Base-by-base conservation (phyloP, 768 basidiomycete species). In the Mycena vitilis region DNA sequence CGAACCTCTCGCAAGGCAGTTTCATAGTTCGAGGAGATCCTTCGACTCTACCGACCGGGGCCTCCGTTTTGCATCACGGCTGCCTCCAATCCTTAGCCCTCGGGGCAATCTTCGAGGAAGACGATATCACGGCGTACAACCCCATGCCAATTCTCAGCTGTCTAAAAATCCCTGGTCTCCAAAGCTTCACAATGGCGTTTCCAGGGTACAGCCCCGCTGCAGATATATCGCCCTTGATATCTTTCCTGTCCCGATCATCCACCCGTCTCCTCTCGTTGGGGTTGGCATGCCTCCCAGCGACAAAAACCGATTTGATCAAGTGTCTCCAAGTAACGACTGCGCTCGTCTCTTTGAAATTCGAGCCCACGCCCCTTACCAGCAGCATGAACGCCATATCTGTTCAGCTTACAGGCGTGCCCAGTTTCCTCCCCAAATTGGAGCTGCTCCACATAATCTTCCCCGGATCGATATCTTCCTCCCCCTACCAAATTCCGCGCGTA, bases 1-100 rank as follows among this genome's bases (percentile, higher is more conserved):
- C 53, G 13, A 55, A 55, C 13, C 63, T 64, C 12, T 8, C 56
- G 11, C 54, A 64, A 2, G 53, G 20, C 16, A 48, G n/a, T 15
- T 36, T 63, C 10, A 36, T 23, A 37, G 10, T 48, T 9, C 20
- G 4, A 10, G 36, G 2, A 23, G 6, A 23, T 15, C 11, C 42
- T 30, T 30, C 30, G 30, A 30, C 30, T 30, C 30, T 30, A 1
- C 18, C 42, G 12, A 16, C 20, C n/a, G n/a, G n/a, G n/a, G n/a
- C n/a, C 20, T 18, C 54, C 34, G 23, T 23, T 22, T 9, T 58
- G 30, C 22, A n/a, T 30, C 56, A 54, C n/a, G 4, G 18, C 8
- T 30, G 7, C 25, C n/a, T 45, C 30, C 23, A 23, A 30, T 13
- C 30, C n/a, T 42, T 36, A 30, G 15, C 40, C 42, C 11, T 63